phyloP scores from a whole-genome alignment of 768 basidiomycete species.

The Gloeostereum incarnatum region DNA sequence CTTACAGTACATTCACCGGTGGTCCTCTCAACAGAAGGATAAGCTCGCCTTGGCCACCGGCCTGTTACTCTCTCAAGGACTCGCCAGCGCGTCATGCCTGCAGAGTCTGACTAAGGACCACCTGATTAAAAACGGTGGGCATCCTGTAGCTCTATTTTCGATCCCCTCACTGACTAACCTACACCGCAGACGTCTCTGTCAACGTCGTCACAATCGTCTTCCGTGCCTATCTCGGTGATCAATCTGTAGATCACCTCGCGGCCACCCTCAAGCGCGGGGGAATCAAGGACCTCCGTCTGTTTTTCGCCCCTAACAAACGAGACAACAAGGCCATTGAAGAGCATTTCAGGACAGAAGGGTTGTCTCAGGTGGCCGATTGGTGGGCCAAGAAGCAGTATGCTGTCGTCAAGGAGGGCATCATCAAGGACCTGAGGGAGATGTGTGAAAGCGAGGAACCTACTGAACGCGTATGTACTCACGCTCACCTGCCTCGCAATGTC shows the following conservation, averaged over 20 bases:
- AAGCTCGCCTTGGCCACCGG: conserved; percentile 80
- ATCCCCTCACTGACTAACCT: neutral
- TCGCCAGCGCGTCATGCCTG: conserved; percentile 70
- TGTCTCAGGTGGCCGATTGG: conserved; percentile 85
- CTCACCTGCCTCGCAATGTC: conserved; percentile 1
- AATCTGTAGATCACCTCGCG: conserved; percentile 86
- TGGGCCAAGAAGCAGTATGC: conserved; percentile 86
- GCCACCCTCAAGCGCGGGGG: conserved; percentile 74
- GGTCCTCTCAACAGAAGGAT: conserved; percentile 67
- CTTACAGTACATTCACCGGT: conserved; percentile 85
- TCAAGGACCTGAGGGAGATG: conserved; percentile 59
- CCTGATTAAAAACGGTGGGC: conserved; percentile 84
- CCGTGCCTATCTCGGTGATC: conserved; percentile 71
- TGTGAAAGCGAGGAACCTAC: conserved; percentile 59
- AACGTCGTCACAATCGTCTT: conserved; percentile 71
- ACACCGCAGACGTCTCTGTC: conserved; percentile 67
- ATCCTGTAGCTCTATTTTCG: neutral
- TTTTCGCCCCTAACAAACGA: conserved; percentile 84
- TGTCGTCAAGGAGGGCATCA: conserved; percentile 70
- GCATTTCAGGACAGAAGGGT: conserved; percentile 75
- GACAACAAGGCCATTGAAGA: conserved; percentile 68
- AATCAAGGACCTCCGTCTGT: conserved; percentile 75
- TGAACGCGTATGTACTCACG: conserved; percentile 45
- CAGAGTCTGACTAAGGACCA: conserved; percentile 87
- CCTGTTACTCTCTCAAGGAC: conserved; percentile 76